A percentile compares a stretch with the other conserved stretches of the same genome.
These are phyloP conservation scores for Aphanomyces stellatus DNA, from an alignment of 352 stramenopile species.

Conservation along the genomic window DNA sequence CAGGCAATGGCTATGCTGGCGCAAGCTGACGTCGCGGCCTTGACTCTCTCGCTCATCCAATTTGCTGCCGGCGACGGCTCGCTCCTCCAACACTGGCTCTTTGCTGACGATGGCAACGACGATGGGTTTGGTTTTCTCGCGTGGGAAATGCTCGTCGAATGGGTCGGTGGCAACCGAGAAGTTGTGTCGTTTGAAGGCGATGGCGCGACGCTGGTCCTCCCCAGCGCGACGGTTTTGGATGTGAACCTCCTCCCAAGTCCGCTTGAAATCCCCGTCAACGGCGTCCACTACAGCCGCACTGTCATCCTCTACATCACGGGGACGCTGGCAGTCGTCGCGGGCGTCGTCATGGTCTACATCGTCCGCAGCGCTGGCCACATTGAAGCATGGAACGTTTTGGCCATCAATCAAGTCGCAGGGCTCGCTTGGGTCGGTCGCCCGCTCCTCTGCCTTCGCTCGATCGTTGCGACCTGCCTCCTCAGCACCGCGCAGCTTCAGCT, in stretches of 20 bases:
- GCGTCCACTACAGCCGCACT: not conserved
- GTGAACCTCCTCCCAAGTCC: not conserved
- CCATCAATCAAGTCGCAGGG: not conserved
- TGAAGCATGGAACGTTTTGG: constrained; percentile 7
- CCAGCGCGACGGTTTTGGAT: not conserved
- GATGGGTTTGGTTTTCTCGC: too few relatives aligned
- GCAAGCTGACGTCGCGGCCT: too few relatives aligned
- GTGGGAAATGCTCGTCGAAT: not conserved
- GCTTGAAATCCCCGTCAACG: not conserved
- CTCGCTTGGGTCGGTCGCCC: constrained; percentile 1
- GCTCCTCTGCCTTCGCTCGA: not conserved
- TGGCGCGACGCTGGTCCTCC: not conserved
- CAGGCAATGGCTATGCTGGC: too few relatives aligned
- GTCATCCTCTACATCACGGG: not conserved
- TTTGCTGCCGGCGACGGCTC: too few relatives aligned
- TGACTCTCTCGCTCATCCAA: too few relatives aligned
- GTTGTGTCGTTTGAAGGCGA: not conserved
- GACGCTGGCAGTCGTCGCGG: not conserved
- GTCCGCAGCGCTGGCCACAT: not conserved
- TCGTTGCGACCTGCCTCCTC: not conserved
- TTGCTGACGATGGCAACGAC: too few relatives aligned
- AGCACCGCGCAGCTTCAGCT: not conserved
- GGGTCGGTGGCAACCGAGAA: not conserved
- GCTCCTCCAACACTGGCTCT: too few relatives aligned
- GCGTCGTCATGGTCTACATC: not conserved